Evolutionary conservation across 257 asterid genomes (phyloP).

Genomic region (Agastache rugosa): DNA sequence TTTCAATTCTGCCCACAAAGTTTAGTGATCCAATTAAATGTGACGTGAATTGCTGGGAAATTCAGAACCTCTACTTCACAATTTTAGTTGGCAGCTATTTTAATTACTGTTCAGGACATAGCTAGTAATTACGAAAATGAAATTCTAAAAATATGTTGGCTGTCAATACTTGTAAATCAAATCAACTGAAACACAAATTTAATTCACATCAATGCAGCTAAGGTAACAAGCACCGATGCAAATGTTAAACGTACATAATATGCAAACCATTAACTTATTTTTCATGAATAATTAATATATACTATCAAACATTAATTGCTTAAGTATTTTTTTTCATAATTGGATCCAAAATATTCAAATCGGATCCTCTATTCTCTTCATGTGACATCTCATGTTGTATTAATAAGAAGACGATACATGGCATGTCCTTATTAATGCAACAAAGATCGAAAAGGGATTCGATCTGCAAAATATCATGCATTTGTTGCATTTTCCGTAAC

Average conservation of each 20-base stretch:
- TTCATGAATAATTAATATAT: neutral
- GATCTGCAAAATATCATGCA: too few relatives aligned
- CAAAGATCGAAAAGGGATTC: too few relatives aligned
- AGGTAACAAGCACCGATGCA: constrained; percentile 31
- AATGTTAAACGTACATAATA: constrained; percentile 35
- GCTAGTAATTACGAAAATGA: constrained; percentile 33
- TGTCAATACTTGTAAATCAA: constrained; percentile 23
- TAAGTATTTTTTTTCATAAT: neutral
- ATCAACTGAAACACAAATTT: constrained; percentile 13
- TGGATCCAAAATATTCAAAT: too few relatives aligned
- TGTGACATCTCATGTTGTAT: too few relatives aligned
- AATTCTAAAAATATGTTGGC: constrained; percentile 22
- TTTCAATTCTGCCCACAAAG: neutral
- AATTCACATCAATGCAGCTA: constrained; percentile 10
- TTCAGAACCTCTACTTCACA: constrained; percentile 17
- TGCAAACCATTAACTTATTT: constrained; percentile 21
- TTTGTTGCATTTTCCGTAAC: too few relatives aligned
- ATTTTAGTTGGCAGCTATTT: constrained; percentile 21
- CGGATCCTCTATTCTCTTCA: too few relatives aligned
- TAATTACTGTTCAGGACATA: neutral
- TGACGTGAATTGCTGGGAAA: constrained; percentile 31
- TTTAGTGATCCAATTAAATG: constrained; percentile 9
- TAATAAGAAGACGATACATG: too few relatives aligned
- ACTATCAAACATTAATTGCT: constrained; percentile 8
- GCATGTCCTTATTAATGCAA: too few relatives aligned